phyloP scores from a whole-genome alignment of 805 yeast genomes.

The Monosporozyma yasuniensis region DNA sequence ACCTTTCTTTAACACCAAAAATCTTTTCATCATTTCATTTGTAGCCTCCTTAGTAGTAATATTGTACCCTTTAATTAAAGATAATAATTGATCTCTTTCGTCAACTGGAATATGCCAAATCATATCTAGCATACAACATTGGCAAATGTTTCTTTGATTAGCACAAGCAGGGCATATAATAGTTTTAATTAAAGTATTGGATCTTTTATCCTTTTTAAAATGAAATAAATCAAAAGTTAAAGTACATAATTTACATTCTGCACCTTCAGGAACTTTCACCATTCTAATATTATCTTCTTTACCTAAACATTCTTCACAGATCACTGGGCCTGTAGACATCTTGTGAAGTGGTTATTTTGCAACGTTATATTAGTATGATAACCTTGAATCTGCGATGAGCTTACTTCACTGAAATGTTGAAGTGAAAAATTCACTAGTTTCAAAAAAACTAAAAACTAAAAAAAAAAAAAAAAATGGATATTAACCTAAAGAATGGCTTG shows the following conservation, averaged over 20 bases:
- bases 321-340: conserved; percentile 10
- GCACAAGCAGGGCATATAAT: conserved; percentile 76
- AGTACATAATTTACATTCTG: conserved; percentile 79
- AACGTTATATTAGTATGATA: no score
- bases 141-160: conserved; percentile 73
- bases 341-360: not conserved
- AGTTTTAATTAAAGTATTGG: conserved; percentile 44
- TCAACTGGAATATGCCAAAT: conserved; percentile 73
- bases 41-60: conserved; percentile 36
- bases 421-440: no score
- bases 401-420: no score
- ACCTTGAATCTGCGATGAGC: no score
- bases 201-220: conserved; percentile 36
- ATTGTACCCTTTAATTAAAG: conserved; percentile 49
- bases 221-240: conserved; percentile 74
- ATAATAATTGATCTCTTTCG: conserved; percentile 70
- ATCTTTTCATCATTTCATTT: conserved; percentile 46
- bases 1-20: conserved; percentile 40
- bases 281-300: conserved; percentile 35
- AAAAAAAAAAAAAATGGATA: no score
- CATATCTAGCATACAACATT: conserved; percentile 75
- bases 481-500: no score
- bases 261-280: conserved; percentile 61
- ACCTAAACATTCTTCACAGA: conserved; percentile 73
- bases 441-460: no score